These are phyloP conservation scores for Macrocybe gigantea DNA, from an alignment of 768 basidiomycete genomes.

Conservation along the genomic window DNA sequence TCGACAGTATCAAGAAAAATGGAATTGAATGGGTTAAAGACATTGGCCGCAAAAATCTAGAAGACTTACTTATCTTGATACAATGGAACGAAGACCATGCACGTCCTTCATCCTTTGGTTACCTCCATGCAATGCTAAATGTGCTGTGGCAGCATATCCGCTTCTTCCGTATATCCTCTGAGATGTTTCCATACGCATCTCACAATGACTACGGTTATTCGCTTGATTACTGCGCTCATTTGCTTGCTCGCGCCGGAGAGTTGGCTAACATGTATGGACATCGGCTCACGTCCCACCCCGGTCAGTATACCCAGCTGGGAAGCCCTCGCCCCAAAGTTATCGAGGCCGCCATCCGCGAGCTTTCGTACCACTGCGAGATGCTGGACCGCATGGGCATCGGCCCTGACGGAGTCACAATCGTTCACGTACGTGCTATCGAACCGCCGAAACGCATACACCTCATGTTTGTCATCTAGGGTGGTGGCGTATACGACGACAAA, in stretches of 20 bases:
- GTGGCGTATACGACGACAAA: conserved; percentile 84
- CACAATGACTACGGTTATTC: conserved; percentile 79
- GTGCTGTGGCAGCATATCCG: conserved; percentile 49
- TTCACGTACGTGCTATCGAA: conserved; percentile 48
- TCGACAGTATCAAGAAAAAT: conserved; percentile 74
- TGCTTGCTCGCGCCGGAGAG: conserved; percentile 52
- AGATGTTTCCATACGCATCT: conserved; percentile 91
- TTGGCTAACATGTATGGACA: conserved; percentile 70
- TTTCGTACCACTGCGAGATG: conserved; percentile 86
- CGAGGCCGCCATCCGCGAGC: conserved; percentile 69
- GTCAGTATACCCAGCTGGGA: conserved; percentile 80
- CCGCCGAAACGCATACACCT: neutral
- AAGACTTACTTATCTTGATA: conserved; percentile 68
- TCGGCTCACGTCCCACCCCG: conserved; percentile 82
- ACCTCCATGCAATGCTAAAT: neutral
- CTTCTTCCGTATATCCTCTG: conserved; percentile 87
- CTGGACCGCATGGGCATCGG: conserved; percentile 79
- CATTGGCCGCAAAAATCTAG: conserved; percentile 67
- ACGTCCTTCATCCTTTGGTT: conserved; percentile 10
- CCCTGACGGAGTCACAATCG: conserved; percentile 82
- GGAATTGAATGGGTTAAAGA: conserved; percentile 82
- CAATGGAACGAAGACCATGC: conserved; percentile 91
- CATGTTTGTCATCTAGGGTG: conserved; percentile 39
- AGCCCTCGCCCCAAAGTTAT: conserved; percentile 75
- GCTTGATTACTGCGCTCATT: conserved; percentile 61